These are phyloP conservation scores for Fusarium palustre DNA, from an alignment of 2,329 filamentous ascomycete genomes.

Conservation along the genomic window DNA sequence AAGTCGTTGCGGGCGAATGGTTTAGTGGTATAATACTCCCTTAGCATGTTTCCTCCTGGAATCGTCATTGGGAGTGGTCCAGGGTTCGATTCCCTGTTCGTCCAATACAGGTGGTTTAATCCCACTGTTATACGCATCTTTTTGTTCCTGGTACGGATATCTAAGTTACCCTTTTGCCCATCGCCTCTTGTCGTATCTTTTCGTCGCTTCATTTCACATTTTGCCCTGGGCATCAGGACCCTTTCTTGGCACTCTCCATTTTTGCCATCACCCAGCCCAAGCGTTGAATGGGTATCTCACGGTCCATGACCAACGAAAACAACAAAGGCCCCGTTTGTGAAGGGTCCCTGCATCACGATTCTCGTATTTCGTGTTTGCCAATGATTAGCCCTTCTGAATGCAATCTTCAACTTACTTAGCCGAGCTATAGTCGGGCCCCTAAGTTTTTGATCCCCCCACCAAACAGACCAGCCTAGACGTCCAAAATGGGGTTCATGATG, in stretches of 20 bases:
- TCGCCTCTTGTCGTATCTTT: background rate
- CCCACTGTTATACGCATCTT: constrained; percentile 16
- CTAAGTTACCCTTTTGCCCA: background rate
- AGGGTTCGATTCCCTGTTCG: constrained; percentile 41
- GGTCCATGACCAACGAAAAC: background rate
- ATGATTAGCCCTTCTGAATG: background rate
- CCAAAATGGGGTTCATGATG: background rate
- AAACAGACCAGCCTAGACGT: constrained; percentile 3
- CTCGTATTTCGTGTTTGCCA: background rate
- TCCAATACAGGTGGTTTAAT: constrained; percentile 23
- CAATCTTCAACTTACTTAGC: background rate
- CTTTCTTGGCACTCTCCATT: background rate
- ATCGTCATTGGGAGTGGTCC: constrained; percentile 29
- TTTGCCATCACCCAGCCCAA: background rate
- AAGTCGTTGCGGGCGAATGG: constrained; percentile 17
- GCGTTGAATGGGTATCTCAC: background rate
- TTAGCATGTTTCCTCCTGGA: constrained; percentile 12
- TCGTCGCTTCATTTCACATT: background rate
- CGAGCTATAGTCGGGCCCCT: background rate
- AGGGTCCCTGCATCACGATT: background rate
- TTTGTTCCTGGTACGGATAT: background rate
- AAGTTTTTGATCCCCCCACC: background rate
- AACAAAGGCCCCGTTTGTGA: background rate
- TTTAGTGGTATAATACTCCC: constrained; percentile 32
- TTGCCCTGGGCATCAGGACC: background rate